Conservation (phyloP, 169 alveolate genomes). For the Eimeria nieschulzi region DNA sequence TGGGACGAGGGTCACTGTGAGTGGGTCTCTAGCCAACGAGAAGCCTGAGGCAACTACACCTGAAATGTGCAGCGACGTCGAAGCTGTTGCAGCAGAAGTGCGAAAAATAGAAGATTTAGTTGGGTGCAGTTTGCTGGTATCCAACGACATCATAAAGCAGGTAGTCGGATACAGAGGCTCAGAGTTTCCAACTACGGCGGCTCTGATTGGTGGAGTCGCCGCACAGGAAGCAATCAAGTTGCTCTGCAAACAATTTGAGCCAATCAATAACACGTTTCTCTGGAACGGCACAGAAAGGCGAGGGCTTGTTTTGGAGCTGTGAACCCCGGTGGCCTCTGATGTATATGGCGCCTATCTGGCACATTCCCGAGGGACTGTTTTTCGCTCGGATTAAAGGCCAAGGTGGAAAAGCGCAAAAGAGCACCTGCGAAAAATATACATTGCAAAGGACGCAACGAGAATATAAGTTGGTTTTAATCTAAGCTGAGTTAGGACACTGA, state of each 20-base stretch:
- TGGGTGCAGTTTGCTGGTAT: slow-evolving; percentile 54
- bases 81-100: neutral
- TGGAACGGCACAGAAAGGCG: slow-evolving; percentile 84
- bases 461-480: no score
- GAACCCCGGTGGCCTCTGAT: neutral
- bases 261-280: slow-evolving; percentile 88
- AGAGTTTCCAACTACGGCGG: slow-evolving; percentile 85
- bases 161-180: slow-evolving; percentile 83
- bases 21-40: no score
- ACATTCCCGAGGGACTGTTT: no score
- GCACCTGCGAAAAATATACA: no score
- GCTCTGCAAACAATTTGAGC: slow-evolving; percentile 86
- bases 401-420: no score
- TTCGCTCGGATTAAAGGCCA: no score
- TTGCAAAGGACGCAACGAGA: no score
- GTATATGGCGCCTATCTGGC: no score
- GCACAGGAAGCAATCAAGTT: slow-evolving; percentile 90
- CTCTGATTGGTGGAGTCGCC: slow-evolving; percentile 90
- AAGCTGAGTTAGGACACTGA: no score
- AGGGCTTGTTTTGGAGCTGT: slow-evolving; percentile 79
- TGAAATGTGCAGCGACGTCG: neutral
- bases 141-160: slow-evolving; percentile 78
- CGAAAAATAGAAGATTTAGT: neutral
- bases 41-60: neutral
- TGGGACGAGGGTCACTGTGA: neutral